Percentiles rank a stretch among this genome's conserved stretches.
phyloP scores from a whole-genome alignment of 1,139 yeast species.

The Suhomyces wounanorum region DNA sequence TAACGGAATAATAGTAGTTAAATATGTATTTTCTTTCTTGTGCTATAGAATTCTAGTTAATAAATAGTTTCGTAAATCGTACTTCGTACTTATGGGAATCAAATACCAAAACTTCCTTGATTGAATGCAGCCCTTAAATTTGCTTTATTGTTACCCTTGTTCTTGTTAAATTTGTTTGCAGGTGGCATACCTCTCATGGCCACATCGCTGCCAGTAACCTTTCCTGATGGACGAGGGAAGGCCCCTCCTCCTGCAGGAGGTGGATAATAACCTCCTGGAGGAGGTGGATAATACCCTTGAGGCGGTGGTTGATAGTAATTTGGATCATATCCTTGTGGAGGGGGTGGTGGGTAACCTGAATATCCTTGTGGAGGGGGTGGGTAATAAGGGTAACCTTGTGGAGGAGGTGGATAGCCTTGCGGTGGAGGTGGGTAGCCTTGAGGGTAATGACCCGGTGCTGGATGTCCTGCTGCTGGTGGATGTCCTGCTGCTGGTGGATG shows the following conservation, averaged over 20 bases:
- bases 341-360: conserved; percentile 11
- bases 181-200: conserved; percentile 43
- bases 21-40: not conserved
- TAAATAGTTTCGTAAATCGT: not conserved
- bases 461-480: conserved; percentile 5
- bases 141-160: conserved; percentile 38
- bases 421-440: conserved; percentile 5
- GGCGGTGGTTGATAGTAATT: conserved; percentile 16
- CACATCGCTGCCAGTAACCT: conserved; percentile 31
- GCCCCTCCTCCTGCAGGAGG: conserved; percentile 17
- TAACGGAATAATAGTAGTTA: not conserved
- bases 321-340: conserved; percentile 15
- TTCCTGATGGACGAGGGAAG: conserved; percentile 14
- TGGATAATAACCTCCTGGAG: conserved; percentile 18
- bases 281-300: conserved; percentile 17
- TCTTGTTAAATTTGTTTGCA: conserved; percentile 38
- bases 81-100: conserved; percentile 5
- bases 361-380: conserved; percentile 11
- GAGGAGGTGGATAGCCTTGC: not conserved
- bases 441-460: conserved; percentile 9
- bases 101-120: conserved; percentile 46
- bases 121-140: conserved; percentile 45
- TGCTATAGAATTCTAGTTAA: conserved; percentile 1
- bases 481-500: conserved; percentile 2
- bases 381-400: conserved; percentile 3